Evolutionary conservation across 148 eudicot genomes (phyloP).

Genomic region (Fagopyrum homotropicum): DNA sequence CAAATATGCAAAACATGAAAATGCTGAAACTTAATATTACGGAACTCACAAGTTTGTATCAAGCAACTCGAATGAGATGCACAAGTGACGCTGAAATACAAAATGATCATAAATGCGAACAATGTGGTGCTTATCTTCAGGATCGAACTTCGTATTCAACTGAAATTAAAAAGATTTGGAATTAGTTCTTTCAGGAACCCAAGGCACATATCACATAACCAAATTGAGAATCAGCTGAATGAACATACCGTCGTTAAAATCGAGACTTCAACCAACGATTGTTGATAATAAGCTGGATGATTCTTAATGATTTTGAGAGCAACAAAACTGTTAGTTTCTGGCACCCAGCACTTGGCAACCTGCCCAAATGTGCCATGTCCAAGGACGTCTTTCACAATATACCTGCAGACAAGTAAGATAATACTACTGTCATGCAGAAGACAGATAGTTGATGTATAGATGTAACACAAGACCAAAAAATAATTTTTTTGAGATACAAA

Average conservation of each 20-base stretch:
- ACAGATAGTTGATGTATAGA: neutral
- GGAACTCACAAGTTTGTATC: slow-evolving; percentile 81
- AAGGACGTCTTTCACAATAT: slow-evolving; percentile 87
- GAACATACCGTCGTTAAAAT: slow-evolving; percentile 66
- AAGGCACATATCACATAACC: slow-evolving; percentile 3
- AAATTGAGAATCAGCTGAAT: slow-evolving; percentile 15
- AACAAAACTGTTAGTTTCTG: slow-evolving; percentile 70
- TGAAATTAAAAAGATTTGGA: slow-evolving; percentile 23
- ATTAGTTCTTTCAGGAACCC: slow-evolving; percentile 14
- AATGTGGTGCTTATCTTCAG: slow-evolving; percentile 93
- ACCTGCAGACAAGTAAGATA: slow-evolving; percentile 36
- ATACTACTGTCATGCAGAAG: neutral
- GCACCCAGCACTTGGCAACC: slow-evolving; percentile 94
- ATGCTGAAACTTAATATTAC: neutral
- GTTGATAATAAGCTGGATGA: slow-evolving; percentile 94
- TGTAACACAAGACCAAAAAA: neutral
- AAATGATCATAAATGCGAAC: slow-evolving; percentile 93
- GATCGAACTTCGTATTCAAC: slow-evolving; percentile 89
- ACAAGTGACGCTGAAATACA: slow-evolving; percentile 81
- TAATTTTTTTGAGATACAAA: neutral
- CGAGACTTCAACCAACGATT: slow-evolving; percentile 91
- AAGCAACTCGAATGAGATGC: slow-evolving; percentile 92
- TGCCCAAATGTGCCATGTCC: slow-evolving; percentile 99
- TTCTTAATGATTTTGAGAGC: slow-evolving; percentile 93
- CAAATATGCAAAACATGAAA: neutral